Base-by-base conservation (phyloP, 108 stramenopile species). In the Schizochytrium sp. region DNA sequence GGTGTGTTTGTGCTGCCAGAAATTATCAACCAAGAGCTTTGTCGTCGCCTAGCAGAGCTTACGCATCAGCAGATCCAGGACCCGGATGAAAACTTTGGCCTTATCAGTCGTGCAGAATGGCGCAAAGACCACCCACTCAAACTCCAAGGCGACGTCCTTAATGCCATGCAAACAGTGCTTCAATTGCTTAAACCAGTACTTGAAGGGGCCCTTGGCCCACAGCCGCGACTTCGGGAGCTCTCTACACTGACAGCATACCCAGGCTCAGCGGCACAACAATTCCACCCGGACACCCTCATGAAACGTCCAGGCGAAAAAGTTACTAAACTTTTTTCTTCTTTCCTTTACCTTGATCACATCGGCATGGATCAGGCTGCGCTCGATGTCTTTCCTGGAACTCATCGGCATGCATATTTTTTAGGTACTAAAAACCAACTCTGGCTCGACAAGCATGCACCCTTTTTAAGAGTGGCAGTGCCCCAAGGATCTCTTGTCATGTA, bases 171-270 rank as follows among this genome's bases (percentile, higher is more conserved):
- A 49, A 55, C 49, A 53, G 47, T 55, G 2, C 10, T 83, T n/a
- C 8, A 38, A 12, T n/a, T 83, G 76, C 76, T 83, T 13, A 5
- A 56, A 49, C 76, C 76, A 5, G 76, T 55, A 53, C 76, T 83
- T 10, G 5, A 56, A 5, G 5, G 76, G 5, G 28, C 10, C 47
- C 76, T 83, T 8, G 76, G 76, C 45, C 10, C 49, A 12, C 15
- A 83, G 10, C 17, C 47, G 40, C 50, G 2, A 17, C 76, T 83
- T 10, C 47, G 50, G 50, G 76, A 83, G 76, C 53, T 55, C 15
- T 83, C 76, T 38, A 83, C 76, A 53, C 76, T 83, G 45, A 83
- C 76, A n/a, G 40, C 76, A 8, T 83, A 83, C 28, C 76, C 76
- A 0, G 53, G 76, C 47, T 47, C 76, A 17, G 28, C 50, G 50